phyloP scores from a whole-genome alignment of 2,329 filamentous ascomycete genomes.

The Penicillium sp. region DNA sequence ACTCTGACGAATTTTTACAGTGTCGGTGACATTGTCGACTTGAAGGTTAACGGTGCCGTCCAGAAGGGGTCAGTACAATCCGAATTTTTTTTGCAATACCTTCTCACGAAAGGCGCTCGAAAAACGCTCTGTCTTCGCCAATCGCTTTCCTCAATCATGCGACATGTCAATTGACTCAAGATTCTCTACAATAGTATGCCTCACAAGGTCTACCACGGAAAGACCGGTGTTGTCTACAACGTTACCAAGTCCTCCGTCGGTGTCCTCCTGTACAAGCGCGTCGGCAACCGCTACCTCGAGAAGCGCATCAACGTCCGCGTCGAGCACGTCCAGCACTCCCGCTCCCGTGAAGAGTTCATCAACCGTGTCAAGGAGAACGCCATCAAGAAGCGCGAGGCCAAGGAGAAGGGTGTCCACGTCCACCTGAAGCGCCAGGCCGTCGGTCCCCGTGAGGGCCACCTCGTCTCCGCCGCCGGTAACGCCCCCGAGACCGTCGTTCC shows the following conservation, averaged over 20 bases:
- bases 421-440: constrained; percentile 90
- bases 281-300: constrained; percentile 99
- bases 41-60: constrained; percentile 97
- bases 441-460: constrained; percentile 77
- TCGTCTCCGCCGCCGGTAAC: constrained; percentile 78
- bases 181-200: constrained; percentile 69
- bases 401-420: constrained; percentile 81
- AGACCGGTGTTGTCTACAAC: constrained; percentile 98
- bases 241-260: constrained; percentile 97
- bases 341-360: constrained; percentile 96
- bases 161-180: constrained; percentile 18
- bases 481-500: constrained; percentile 88
- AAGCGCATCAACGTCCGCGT: constrained; percentile 99
- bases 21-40: constrained; percentile 98
- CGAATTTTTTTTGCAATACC: constrained; percentile 12
- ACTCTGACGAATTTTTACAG: constrained; percentile 55
- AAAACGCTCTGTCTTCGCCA: not conserved
- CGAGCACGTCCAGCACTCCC: constrained; percentile 94
- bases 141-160: not conserved
- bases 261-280: constrained; percentile 99
- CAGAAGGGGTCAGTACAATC: constrained; percentile 82
- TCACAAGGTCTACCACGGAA: constrained; percentile 99
- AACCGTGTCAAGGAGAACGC: constrained; percentile 96
- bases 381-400: constrained; percentile 87
- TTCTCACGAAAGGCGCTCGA: not conserved